Evolutionary conservation across 1,139 yeast species (phyloP).

Genomic region (Torulaspora pretoriensis): DNA sequence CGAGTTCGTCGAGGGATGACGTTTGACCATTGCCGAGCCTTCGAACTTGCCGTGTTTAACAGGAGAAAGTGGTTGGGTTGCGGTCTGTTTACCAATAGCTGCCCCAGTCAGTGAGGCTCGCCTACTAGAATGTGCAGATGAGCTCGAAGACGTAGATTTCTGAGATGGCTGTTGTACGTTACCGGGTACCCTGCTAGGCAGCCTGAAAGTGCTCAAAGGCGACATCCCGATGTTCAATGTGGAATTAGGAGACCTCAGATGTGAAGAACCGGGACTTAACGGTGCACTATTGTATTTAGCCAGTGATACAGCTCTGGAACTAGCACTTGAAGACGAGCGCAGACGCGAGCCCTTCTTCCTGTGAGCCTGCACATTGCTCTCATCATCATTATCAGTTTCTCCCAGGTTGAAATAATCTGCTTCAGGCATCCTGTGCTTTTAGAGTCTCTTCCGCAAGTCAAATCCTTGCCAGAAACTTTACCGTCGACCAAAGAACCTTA

Average conservation of each 20-base stretch:
- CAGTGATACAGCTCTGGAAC: conserved; percentile 10
- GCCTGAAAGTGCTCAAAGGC: conserved; percentile 15
- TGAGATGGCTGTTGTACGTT: conserved; percentile 9
- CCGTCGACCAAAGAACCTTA: not conserved
- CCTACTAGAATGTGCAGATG: conserved; percentile 18
- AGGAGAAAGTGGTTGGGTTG: conserved; percentile 14
- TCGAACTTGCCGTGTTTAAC: conserved; percentile 12
- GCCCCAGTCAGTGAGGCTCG: conserved; percentile 16
- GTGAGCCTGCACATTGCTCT: conserved; percentile 6
- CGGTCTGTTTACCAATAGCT: conserved; percentile 3
- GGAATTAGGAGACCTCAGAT: conserved; percentile 14
- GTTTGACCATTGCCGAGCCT: conserved; percentile 5
- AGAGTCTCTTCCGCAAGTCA: not conserved
- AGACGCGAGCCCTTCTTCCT: conserved; percentile 11
- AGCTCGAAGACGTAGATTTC: conserved; percentile 11
- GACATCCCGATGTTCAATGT: conserved; percentile 14
- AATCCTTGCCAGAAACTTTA: not conserved
- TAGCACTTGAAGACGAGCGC: conserved; percentile 15
- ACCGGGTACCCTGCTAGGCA: conserved; percentile 13
- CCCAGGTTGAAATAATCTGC: conserved; percentile 15
- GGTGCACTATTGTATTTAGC: conserved; percentile 13
- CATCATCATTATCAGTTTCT: conserved; percentile 11
- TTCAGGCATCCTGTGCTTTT: conserved; percentile 10
- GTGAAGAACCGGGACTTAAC: conserved; percentile 13
- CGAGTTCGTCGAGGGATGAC: conserved; percentile 13